Conservation (phyloP, 805 yeast species). For the Zygotorulaspora florentina region DNA sequence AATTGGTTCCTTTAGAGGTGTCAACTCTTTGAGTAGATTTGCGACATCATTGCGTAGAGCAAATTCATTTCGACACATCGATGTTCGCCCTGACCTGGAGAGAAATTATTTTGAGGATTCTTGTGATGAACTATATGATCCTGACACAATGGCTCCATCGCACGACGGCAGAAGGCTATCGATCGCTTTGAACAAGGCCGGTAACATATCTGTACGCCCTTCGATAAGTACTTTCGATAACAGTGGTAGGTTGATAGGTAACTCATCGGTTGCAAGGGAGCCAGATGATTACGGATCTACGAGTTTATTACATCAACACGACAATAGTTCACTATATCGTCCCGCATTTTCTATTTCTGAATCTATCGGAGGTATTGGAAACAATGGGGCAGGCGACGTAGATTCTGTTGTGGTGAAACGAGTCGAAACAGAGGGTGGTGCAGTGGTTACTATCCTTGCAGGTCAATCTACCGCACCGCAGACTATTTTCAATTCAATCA, state of each 20-base stretch:
- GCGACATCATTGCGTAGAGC: slow-evolving; percentile 79
- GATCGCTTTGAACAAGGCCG: slow-evolving; percentile 40
- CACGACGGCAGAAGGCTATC: slow-evolving; percentile 61
- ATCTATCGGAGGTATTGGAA: slow-evolving; percentile 35
- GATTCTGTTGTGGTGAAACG: slow-evolving; percentile 54
- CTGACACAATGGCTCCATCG: slow-evolving; percentile 63
- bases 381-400: slow-evolving; percentile 39
- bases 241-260: slow-evolving; percentile 17
- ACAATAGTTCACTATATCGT: slow-evolving; percentile 29
- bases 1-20: slow-evolving; percentile 58
- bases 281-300: slow-evolving; percentile 43
- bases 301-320: slow-evolving; percentile 30
- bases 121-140: slow-evolving; percentile 64
- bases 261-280: slow-evolving; percentile 26
- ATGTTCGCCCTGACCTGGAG: slow-evolving; percentile 37
- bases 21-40: slow-evolving; percentile 68
- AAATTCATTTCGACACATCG: slow-evolving; percentile 62
- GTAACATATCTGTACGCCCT: slow-evolving; percentile 25
- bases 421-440: slow-evolving; percentile 69
- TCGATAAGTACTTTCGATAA: slow-evolving; percentile 23
- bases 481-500: slow-evolving; percentile 72
- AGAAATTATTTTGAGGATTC: slow-evolving; percentile 61
- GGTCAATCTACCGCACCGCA: slow-evolving; percentile 82
- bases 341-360: slow-evolving; percentile 45
- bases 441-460: slow-evolving; percentile 62